Evolutionary conservation across 257 asterid genomes (phyloP).

Genomic region (Solanum stenotomum): DNA sequence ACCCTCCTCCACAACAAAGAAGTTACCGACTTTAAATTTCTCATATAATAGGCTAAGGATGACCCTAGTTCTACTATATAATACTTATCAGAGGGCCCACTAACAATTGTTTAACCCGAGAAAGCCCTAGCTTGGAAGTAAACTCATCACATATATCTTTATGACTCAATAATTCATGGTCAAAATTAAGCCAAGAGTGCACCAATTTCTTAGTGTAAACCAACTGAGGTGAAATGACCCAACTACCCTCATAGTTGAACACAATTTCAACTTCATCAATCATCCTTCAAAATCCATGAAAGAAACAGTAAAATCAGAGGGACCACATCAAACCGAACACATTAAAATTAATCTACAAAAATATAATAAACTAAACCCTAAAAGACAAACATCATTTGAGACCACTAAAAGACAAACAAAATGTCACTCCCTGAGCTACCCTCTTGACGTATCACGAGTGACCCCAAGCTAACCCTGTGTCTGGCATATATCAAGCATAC

Average conservation of each 20-base stretch:
- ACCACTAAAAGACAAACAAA: too few species aligned
- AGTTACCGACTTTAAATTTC: not conserved
- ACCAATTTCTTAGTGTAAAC: not conserved
- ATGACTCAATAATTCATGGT: not conserved
- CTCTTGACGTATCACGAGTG: too few species aligned
- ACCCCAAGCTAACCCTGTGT: too few species aligned
- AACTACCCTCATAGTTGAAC: not conserved
- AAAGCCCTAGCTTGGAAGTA: not conserved
- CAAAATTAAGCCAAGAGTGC: not conserved
- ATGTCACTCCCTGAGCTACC: too few species aligned
- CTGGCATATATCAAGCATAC: too few species aligned
- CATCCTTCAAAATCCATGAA: not conserved
- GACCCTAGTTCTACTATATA: not conserved
- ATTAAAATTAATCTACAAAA: too few species aligned
- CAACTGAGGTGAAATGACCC: too few species aligned
- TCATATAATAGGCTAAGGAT: not conserved
- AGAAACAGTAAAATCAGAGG: too few species aligned
- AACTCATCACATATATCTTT: not conserved
- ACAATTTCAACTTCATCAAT: not conserved
- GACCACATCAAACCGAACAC: too few species aligned
- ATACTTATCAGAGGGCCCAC: too few species aligned
- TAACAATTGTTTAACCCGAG: not conserved
- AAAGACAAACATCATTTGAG: too few species aligned
- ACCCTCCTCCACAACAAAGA: not conserved
- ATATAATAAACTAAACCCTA: too few species aligned